A percentile compares a stretch with the other conserved stretches of the same genome.
These are phyloP conservation scores for Irineochytrium annulatum DNA, from an alignment of 192 early-diverging fungal genomes.

Conservation along the genomic window DNA sequence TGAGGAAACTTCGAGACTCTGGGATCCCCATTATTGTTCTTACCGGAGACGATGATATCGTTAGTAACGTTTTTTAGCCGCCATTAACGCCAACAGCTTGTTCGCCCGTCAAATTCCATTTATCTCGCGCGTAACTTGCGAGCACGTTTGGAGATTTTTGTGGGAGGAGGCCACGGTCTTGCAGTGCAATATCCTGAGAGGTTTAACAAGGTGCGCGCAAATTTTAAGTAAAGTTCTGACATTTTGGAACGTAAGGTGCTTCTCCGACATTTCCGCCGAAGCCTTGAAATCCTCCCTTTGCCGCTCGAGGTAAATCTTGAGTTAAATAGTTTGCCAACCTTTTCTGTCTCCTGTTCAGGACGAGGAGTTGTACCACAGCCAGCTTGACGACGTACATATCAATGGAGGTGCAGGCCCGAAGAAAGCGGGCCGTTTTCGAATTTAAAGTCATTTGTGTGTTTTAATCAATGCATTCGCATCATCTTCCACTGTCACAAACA, in stretches of 20 bases:
- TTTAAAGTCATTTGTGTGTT: no score
- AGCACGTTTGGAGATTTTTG: slow-evolving; percentile 3
- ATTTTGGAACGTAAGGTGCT: no score
- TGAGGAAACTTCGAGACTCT: background rate
- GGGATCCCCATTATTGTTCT: slow-evolving; percentile 4
- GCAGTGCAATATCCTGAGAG: slow-evolving; percentile 4
- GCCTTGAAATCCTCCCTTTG: background rate
- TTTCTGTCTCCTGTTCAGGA: no score
- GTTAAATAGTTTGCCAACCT: no score
- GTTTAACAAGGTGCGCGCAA: slow-evolving; percentile 3
- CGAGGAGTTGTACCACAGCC: no score
- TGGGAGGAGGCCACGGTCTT: background rate
- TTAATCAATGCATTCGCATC: no score
- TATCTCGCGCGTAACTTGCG: background rate
- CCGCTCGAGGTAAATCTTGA: no score
- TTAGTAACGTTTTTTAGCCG: background rate
- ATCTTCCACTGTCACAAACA: no score
- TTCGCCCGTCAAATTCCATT: slow-evolving; percentile 1
- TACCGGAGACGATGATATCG: slow-evolving; percentile 3
- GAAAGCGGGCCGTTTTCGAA: no score
- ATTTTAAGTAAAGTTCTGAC: no score
- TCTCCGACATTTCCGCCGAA: slow-evolving; percentile 2
- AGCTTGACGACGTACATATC: no score
- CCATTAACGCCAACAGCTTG: background rate
- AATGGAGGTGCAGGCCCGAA: no score